Evolutionary conservation across 257 asterid genomes (phyloP), one percentile per base, ranked within the genome.

Genomic region (Coffea eugenioides): DNA sequence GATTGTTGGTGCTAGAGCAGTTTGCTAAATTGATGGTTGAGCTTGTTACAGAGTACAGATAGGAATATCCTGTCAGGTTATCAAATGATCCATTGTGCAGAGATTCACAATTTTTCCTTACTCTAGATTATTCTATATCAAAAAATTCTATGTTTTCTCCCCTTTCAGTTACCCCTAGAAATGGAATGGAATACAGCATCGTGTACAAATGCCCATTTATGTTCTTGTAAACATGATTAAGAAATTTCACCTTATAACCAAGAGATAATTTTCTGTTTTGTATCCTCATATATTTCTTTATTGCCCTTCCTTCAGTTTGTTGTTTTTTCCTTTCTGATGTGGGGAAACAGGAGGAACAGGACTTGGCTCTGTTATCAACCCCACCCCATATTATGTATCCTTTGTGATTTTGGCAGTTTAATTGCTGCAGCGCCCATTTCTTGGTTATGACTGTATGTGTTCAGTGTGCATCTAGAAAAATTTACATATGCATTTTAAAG

Each of bases 31-130:
- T 52, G 78, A 43, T 48, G 27, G 86, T 78, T 75, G 74, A 71
- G 18, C 72, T 75, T 76, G 80, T 45, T 23, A 27, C 56, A n/a
- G 46, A 20, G 54, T 76, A 78, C 57, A 65, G 49, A 83, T 77
- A 45, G 54, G 59, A 39, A 65, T 39, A n/a, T 46, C 59, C 51
- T 45, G 83, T 59, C 57, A 25, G 61, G 74, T 23, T n/a, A 36
- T 69, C 79, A 73, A 46, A 54, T 34, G 75, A 79, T 62, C 66
- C 69, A 12, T 82, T 83, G 81, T 69, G 88, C 89, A 85, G 85
- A 74, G 78, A 82, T 66, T 14, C 72, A 62, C 56, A 18, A 61
- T 14, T 23, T 72, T 79, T 56, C 16, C 7, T 69, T 8, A 25
- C 14, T 62, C 79, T 82, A 39, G 70, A 69, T 64, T 56, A 59